phyloP scores from a whole-genome alignment of 352 stramenopile genomes.

The Pythium plurisporium region DNA sequence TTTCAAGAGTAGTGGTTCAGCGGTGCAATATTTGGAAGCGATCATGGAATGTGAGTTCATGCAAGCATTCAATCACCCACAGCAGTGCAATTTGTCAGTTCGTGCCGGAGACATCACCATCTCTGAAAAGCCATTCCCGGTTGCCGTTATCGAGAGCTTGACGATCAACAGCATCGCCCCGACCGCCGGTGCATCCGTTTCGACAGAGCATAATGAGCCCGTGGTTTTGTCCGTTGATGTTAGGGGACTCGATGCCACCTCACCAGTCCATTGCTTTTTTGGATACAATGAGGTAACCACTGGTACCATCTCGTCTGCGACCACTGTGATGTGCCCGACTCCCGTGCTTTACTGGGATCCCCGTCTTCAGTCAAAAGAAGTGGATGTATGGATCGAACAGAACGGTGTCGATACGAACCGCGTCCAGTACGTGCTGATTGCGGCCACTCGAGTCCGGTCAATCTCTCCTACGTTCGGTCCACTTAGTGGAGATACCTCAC shows the following conservation, averaged over 20 bases:
- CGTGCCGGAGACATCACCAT: not conserved
- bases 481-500: slow-evolving; percentile 21
- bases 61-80: not conserved
- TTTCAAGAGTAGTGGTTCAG: not conserved
- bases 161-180: not conserved
- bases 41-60: slow-evolving; percentile 11
- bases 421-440: not conserved
- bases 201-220: not conserved
- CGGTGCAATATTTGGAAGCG: not conserved
- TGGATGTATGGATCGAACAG: slow-evolving; percentile 15
- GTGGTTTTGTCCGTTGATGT: slow-evolving; percentile 6
- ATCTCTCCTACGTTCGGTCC: slow-evolving; percentile 16
- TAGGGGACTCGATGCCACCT: slow-evolving; percentile 4
- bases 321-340: slow-evolving; percentile 7
- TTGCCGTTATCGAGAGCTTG: not conserved
- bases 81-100: slow-evolving; percentile 2
- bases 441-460: not conserved
- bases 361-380: not conserved
- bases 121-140: not conserved
- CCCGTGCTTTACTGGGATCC: slow-evolving; percentile 7
- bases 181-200: not conserved
- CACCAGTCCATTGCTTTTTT: slow-evolving; percentile 6
- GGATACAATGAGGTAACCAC: slow-evolving; percentile 4
- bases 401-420: slow-evolving; percentile 8
- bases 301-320: not conserved